Evolutionary conservation across 1,284 basidiomycete genomes (phyloP).

Genomic region (Heterobasidion annosum): DNA sequence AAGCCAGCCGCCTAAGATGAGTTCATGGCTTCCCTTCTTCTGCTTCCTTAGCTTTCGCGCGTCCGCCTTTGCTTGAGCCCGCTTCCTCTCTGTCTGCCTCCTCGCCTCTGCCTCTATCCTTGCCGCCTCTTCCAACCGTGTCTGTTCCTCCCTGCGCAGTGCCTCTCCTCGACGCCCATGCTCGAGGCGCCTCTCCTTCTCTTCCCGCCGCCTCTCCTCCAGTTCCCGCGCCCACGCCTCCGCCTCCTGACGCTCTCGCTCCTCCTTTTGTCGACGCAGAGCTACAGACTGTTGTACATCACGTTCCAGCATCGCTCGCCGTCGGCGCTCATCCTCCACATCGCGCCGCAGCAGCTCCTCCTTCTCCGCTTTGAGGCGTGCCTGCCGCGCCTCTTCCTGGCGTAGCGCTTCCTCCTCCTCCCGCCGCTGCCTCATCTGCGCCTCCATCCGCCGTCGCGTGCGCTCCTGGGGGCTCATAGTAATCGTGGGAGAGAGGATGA

Average conservation of each 20-base stretch:
- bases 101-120: not conserved
- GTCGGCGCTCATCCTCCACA: slow-evolving; percentile 38
- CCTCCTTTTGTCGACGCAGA: slow-evolving; percentile 36
- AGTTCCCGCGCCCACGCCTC: slow-evolving; percentile 34
- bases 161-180: slow-evolving; percentile 20
- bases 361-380: slow-evolving; percentile 35
- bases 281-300: slow-evolving; percentile 39
- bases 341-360: slow-evolving; percentile 34
- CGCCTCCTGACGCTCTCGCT: slow-evolving; percentile 40
- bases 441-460: not conserved
- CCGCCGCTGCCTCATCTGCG: slow-evolving; percentile 16
- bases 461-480: not conserved
- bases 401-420: slow-evolving; percentile 24
- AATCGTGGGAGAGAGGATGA: not conserved
- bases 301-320: slow-evolving; percentile 35
- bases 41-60: slow-evolving; percentile 35
- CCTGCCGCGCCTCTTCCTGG: slow-evolving; percentile 27
- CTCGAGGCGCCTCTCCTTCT: slow-evolving; percentile 36
- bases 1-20: slow-evolving; percentile 51
- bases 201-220: slow-evolving; percentile 17
- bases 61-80: slow-evolving; percentile 26
- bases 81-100: slow-evolving; percentile 23
- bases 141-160: not conserved
- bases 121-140: not conserved
- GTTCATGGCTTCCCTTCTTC: slow-evolving; percentile 22